Conservation (phyloP, 441 rosid genomes). For the Pelargonium citronellum region DNA sequence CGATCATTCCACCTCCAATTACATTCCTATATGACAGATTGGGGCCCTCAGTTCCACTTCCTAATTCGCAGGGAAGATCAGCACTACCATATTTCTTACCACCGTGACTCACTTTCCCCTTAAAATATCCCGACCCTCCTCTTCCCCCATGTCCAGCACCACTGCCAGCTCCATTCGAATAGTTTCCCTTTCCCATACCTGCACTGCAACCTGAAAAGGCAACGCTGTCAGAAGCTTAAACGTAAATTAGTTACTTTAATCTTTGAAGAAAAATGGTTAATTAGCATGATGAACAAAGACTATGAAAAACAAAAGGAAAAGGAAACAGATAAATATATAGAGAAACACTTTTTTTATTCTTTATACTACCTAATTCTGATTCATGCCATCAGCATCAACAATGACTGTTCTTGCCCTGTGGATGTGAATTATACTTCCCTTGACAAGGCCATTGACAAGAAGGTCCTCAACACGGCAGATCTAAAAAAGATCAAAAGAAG, state of each 20-base stretch:
- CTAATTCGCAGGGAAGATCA: slow-evolving; percentile 92
- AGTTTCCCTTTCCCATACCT: slow-evolving; percentile 86
- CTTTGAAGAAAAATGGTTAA: slow-evolving; percentile 8
- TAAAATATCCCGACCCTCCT: slow-evolving; percentile 90
- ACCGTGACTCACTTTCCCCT: slow-evolving; percentile 74
- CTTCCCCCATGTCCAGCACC: slow-evolving; percentile 99
- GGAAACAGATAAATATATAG: slow-evolving; percentile 3
- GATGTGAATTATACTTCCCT: slow-evolving; percentile 90
- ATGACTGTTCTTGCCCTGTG: slow-evolving; percentile 86
- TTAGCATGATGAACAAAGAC: slow-evolving; percentile 6
- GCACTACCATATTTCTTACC: slow-evolving; percentile 83
- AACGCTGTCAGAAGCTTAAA: slow-evolving; percentile 23
- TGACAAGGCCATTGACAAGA: slow-evolving; percentile 74
- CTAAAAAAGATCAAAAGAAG: slow-evolving; percentile 34
- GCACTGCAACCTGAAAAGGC: slow-evolving; percentile 73
- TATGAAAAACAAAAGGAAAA: not conserved
- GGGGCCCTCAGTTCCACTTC: slow-evolving; percentile 93
- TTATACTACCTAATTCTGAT: slow-evolving; percentile 67
- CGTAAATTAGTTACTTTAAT: slow-evolving; percentile 11
- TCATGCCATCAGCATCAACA: slow-evolving; percentile 59
- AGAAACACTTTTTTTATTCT: slow-evolving; percentile 11
- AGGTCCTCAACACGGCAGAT: slow-evolving; percentile 96
- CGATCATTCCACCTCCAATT: slow-evolving; percentile 94
- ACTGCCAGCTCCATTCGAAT: slow-evolving; percentile 89
- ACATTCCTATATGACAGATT: slow-evolving; percentile 54